Percentiles rank a stretch among this genome's conserved stretches.
phyloP scores from a whole-genome alignment of 345 rosid genomes.

The Melaleuca alternifolia region DNA sequence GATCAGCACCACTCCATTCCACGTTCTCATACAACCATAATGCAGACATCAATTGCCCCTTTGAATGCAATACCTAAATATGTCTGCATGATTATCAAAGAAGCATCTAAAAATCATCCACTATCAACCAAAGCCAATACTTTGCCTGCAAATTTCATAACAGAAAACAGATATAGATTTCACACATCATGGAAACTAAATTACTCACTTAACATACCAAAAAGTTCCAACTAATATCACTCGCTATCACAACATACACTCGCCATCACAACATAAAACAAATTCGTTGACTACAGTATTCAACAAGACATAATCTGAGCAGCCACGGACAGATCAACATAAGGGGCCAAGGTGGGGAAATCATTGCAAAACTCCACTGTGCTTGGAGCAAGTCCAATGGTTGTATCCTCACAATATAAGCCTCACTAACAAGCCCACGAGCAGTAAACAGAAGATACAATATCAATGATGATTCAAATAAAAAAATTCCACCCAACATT shows the following conservation, averaged over 20 bases:
- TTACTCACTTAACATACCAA: neutral
- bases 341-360: neutral
- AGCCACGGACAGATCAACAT: neutral
- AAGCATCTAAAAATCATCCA: neutral
- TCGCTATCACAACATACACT: neutral
- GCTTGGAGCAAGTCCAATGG: neutral
- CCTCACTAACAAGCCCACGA: neutral
- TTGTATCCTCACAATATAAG: neutral
- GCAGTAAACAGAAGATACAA: neutral
- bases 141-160: neutral
- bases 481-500: neutral
- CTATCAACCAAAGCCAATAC: neutral
- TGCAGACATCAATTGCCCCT: neutral
- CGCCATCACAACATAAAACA: neutral
- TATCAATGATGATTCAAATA: neutral
- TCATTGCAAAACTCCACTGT: neutral
- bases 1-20: neutral
- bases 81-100: neutral
- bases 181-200: neutral
- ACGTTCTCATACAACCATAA: neutral
- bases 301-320: neutral
- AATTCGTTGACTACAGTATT: neutral
- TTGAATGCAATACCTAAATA: neutral
- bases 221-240: neutral
- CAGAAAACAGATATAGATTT: neutral